These are phyloP conservation scores for Prunus mira DNA, from an alignment of 306 rosid genomes.

Conservation along the genomic window DNA sequence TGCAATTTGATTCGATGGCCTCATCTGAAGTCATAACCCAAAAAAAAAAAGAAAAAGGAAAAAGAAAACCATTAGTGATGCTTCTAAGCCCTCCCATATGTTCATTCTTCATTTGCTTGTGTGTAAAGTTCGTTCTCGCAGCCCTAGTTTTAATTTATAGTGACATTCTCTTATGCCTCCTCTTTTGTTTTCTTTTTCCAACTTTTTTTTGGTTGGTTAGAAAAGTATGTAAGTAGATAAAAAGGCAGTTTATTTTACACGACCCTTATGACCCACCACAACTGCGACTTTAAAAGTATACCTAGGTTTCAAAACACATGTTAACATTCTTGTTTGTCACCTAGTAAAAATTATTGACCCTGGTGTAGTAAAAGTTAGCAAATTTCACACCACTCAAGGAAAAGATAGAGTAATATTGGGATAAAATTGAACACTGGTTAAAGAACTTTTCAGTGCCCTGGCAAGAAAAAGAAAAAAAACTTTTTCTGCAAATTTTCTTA, in stretches of 20 bases:
- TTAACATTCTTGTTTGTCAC: constrained; percentile 8
- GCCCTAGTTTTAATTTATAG: background rate
- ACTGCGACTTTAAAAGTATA: background rate
- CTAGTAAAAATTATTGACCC: constrained; percentile 1
- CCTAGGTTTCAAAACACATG: too few relatives aligned
- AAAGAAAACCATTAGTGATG: background rate
- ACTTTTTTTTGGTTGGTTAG: background rate
- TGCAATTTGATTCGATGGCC: background rate
- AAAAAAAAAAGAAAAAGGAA: background rate
- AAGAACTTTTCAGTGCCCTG: too few relatives aligned
- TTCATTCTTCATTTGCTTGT: background rate
- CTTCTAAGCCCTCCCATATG: background rate
- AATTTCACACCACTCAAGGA: background rate
- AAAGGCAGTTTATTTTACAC: background rate
- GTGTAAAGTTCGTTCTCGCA: background rate
- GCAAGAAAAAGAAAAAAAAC: background rate
- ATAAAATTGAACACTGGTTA: too few relatives aligned
- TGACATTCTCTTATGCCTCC: background rate
- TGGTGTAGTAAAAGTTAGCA: background rate
- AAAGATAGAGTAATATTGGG: background rate
- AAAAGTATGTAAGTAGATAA: background rate
- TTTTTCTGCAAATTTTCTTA: background rate
- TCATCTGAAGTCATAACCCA: background rate
- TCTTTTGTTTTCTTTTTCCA: background rate
- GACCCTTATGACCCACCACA: background rate